Evolutionary conservation across 306 rosid species (phyloP).

Genomic region (Acacia confusa): DNA sequence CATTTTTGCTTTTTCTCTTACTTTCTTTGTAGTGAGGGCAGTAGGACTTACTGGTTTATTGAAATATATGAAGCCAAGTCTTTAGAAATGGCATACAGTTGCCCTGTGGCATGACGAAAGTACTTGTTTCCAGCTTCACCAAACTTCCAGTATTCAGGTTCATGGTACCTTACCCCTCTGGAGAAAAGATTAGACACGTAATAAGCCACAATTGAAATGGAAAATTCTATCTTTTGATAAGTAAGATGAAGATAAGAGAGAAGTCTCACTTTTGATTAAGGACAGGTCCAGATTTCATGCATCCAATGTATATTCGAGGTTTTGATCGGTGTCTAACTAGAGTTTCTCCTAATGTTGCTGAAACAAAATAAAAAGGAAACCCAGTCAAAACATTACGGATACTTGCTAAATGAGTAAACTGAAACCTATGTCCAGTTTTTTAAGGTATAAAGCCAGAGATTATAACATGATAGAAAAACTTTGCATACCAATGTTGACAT

Average conservation of each 20-base stretch:
- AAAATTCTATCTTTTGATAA: background rate
- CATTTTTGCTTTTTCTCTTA: background rate
- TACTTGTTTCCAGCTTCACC: constrained; percentile 96
- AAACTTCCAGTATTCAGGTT: constrained; percentile 95
- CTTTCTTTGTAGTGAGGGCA: background rate
- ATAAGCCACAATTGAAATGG: constrained; percentile 37
- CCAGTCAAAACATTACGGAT: background rate
- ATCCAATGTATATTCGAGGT: constrained; percentile 79
- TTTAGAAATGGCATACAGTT: constrained; percentile 89
- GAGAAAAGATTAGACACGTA: constrained; percentile 26
- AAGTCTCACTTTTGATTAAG: constrained; percentile 75
- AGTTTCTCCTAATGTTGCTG: constrained; percentile 97
- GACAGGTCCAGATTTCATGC: constrained; percentile 99
- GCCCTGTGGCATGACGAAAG: constrained; percentile 99
- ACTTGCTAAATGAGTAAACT: constrained; percentile 21
- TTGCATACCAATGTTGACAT: constrained; percentile 86
- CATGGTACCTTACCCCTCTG: constrained; percentile 99
- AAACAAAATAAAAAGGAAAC: constrained; percentile 27
- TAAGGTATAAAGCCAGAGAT: background rate
- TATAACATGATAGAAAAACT: constrained; percentile 6
- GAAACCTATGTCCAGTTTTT: constrained; percentile 10
- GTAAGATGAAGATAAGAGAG: constrained; percentile 9
- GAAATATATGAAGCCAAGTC: constrained; percentile 92
- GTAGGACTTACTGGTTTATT: constrained; percentile 71
- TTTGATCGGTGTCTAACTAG: constrained; percentile 83